Percentiles rank a stretch among this genome's conserved stretches.
These are phyloP conservation scores for Kwoniella dejecticola DNA, from an alignment of 768 basidiomycete species.

Conservation along the genomic window DNA sequence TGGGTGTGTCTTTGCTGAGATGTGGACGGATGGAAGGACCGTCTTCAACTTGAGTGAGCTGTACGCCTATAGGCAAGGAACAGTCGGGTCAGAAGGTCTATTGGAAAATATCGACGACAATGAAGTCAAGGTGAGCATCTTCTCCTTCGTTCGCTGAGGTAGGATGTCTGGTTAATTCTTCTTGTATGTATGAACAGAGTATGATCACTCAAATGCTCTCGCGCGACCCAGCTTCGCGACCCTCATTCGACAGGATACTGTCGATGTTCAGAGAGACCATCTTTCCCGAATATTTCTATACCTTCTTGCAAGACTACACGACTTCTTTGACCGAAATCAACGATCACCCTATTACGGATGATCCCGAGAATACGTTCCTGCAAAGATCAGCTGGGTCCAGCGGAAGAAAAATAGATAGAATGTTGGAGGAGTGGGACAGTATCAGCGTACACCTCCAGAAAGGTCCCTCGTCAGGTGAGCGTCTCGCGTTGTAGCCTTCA, in stretches of 20 bases:
- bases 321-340: constrained; percentile 62
- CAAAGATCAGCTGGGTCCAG: constrained; percentile 34
- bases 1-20: constrained; percentile 92
- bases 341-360: constrained; percentile 38
- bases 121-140: constrained; percentile 69
- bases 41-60: constrained; percentile 92
- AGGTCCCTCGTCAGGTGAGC: constrained; percentile 29
- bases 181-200: constrained; percentile 58
- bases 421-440: constrained; percentile 76
- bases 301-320: constrained; percentile 88
- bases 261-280: constrained; percentile 73
- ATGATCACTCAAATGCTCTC: constrained; percentile 89
- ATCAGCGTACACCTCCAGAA: constrained; percentile 37
- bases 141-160: background rate
- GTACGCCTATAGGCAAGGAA: constrained; percentile 88
- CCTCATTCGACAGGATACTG: constrained; percentile 77
- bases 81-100: constrained; percentile 72
- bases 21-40: constrained; percentile 91
- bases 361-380: constrained; percentile 45
- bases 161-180: background rate
- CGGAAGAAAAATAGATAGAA: constrained; percentile 68
- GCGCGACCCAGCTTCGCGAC: constrained; percentile 73
- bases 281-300: constrained; percentile 91
- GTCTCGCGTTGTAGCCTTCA: background rate
- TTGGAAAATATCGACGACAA: constrained; percentile 76